These are phyloP conservation scores for Calcarisporium arbuscula DNA, from an alignment of 2,329 filamentous ascomycete genomes.

Conservation along the genomic window DNA sequence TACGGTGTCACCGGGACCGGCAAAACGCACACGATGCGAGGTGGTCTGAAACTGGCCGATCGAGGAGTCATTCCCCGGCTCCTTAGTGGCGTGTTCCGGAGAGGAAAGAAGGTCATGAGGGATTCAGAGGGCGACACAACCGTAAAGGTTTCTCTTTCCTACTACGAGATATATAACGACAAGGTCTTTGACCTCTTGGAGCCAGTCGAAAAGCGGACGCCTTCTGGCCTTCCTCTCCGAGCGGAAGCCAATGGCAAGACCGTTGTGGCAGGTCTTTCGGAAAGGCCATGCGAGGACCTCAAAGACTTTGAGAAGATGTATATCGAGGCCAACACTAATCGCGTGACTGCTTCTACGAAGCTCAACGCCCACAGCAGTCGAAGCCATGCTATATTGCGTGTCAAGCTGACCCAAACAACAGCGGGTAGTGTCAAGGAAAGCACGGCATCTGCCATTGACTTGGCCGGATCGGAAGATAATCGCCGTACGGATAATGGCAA, in stretches of 20 bases:
- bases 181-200: constrained; percentile 90
- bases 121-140: constrained; percentile 64
- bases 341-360: constrained; percentile 85
- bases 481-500: constrained; percentile 89
- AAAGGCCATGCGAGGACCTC: constrained; percentile 73
- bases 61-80: constrained; percentile 82
- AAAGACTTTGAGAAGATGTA: constrained; percentile 89
- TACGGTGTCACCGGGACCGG: constrained; percentile 92
- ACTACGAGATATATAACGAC: constrained; percentile 97
- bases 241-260: constrained; percentile 85
- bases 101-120: constrained; percentile 78
- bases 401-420: constrained; percentile 76
- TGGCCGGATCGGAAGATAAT: constrained; percentile 95
- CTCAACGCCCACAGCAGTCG: constrained; percentile 86
- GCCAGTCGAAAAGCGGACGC: constrained; percentile 76
- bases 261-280: constrained; percentile 77
- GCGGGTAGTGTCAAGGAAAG: constrained; percentile 64
- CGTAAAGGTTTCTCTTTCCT: constrained; percentile 73
- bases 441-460: constrained; percentile 86
- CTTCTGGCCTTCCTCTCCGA: constrained; percentile 72
- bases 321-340: constrained; percentile 85
- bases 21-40: constrained; percentile 95
- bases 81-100: constrained; percentile 77
- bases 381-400: constrained; percentile 84
- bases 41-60: constrained; percentile 78